These are phyloP conservation scores for Cordyceps fumosorosea DNA, from an alignment of 2,329 filamentous ascomycete genomes.

Conservation along the genomic window DNA sequence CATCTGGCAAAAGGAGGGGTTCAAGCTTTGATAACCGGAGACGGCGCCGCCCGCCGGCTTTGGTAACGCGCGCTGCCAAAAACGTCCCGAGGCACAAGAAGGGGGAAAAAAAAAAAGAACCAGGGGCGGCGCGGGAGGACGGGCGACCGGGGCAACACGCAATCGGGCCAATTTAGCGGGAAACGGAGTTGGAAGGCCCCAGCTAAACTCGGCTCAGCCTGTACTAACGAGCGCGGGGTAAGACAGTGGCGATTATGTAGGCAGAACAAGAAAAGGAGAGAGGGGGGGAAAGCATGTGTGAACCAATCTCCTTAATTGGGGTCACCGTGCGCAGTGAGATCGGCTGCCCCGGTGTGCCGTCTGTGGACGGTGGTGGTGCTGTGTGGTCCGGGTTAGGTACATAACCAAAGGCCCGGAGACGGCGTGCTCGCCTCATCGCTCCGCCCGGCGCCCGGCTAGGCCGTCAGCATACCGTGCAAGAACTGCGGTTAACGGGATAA, in stretches of 20 bases:
- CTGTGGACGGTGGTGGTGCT: no score
- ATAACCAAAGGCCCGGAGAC: neutral
- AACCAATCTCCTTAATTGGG: neutral
- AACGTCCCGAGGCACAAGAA: neutral
- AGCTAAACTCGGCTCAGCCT: neutral
- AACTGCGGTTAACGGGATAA: no score
- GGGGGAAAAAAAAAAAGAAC: no score
- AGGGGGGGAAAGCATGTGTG: neutral
- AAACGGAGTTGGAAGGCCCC: neutral
- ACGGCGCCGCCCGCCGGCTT: neutral
- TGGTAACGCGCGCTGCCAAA: neutral
- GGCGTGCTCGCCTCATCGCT: constrained; percentile 4
- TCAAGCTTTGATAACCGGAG: neutral
- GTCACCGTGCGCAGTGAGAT: no score
- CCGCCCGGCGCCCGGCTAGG: no score
- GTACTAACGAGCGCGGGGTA: neutral
- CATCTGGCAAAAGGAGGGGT: neutral
- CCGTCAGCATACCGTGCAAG: no score
- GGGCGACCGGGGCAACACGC: neutral
- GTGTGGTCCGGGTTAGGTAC: no score
- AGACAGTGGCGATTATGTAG: no score
- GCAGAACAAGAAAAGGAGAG: no score
- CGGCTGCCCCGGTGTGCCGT: no score
- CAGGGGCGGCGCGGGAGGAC: neutral
- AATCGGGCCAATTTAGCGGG: constrained; percentile 5